Conservation (phyloP, 768 basidiomycete genomes). For the Polyporus arcularius region DNA sequence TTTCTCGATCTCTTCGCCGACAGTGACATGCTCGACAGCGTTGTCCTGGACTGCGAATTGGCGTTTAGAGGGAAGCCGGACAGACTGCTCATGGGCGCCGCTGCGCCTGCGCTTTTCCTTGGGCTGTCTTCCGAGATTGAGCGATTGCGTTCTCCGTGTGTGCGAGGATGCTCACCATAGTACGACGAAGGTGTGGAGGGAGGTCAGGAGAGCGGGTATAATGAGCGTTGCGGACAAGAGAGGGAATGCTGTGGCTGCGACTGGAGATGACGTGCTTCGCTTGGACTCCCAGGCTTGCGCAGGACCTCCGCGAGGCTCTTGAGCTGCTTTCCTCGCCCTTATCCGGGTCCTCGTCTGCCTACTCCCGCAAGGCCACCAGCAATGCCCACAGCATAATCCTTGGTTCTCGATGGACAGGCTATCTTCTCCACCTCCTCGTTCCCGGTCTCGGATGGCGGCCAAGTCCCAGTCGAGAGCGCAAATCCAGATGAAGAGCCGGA, state of each 20-base stretch:
- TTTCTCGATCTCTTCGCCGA: slow-evolving; percentile 41
- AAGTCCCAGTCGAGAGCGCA: slow-evolving; percentile 15
- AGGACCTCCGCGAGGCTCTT: not conserved
- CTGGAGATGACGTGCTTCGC: not conserved
- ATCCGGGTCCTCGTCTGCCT: not conserved
- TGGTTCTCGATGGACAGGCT: slow-evolving; percentile 7
- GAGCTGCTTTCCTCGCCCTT: not conserved
- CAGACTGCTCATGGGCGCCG: slow-evolving; percentile 53
- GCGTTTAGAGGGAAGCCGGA: slow-evolving; percentile 44
- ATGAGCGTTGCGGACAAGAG: not conserved
- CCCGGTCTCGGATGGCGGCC: slow-evolving; percentile 4
- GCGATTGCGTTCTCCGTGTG: not conserved
- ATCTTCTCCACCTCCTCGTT: slow-evolving; percentile 5
- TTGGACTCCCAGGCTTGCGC: not conserved
- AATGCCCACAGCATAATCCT: not conserved
- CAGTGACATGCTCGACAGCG: slow-evolving; percentile 48
- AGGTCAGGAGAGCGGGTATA: too few relatives aligned
- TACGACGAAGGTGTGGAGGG: not conserved
- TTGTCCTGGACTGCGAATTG: slow-evolving; percentile 52
- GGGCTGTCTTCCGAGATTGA: slow-evolving; percentile 25
- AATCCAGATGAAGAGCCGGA: slow-evolving; percentile 19
- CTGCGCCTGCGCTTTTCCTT: slow-evolving; percentile 44
- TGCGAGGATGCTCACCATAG: slow-evolving; percentile 4
- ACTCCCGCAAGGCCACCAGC: not conserved
- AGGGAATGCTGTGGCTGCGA: not conserved